A percentile compares a stretch with the other conserved stretches of the same genome.
phyloP scores from a whole-genome alignment of 78 protist genomes.

The Neovahlkampfia damariscottae region DNA sequence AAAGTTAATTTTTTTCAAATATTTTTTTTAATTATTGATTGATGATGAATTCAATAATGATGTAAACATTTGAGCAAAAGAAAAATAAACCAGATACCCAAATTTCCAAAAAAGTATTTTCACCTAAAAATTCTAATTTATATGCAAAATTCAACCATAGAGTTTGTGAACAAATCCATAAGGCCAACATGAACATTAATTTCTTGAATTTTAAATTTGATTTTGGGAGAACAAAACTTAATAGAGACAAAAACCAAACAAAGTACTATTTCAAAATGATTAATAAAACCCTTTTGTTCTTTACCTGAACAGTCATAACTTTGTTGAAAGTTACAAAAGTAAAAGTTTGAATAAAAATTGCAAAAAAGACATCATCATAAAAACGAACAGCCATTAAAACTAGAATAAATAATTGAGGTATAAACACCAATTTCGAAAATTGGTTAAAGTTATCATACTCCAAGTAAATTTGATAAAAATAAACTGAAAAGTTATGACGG shows the following conservation, averaged over 20 bases:
- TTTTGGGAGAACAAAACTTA: slow-evolving; percentile 42
- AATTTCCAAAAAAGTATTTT: slow-evolving; percentile 38
- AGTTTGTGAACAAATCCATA: slow-evolving; percentile 11
- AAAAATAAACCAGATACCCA: slow-evolving; percentile 54
- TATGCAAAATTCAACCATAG: slow-evolving; percentile 63
- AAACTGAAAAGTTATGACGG: slow-evolving; percentile 86
- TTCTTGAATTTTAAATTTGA: neutral
- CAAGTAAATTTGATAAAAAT: slow-evolving; percentile 66
- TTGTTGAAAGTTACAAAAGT: slow-evolving; percentile 87
- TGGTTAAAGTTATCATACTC: neutral
- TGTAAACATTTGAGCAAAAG: slow-evolving; percentile 41
- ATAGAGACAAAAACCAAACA: slow-evolving; percentile 72
- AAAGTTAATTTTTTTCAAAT: neutral
- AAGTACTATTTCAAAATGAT: no score
- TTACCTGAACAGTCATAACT: slow-evolving; percentile 88
- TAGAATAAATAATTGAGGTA: slow-evolving; percentile 24
- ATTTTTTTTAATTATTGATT: neutral
- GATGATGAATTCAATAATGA: slow-evolving; percentile 17
- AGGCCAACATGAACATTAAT: neutral
- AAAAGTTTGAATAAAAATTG: slow-evolving; percentile 47
- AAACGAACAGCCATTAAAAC: slow-evolving; percentile 17
- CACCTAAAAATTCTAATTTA: slow-evolving; percentile 55
- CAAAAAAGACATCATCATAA: slow-evolving; percentile 25
- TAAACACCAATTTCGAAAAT: neutral
- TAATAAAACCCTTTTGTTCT: no score